These are phyloP conservation scores for Monilinia aucupariae DNA, from an alignment of 2,329 filamentous ascomycete genomes.

Conservation along the genomic window DNA sequence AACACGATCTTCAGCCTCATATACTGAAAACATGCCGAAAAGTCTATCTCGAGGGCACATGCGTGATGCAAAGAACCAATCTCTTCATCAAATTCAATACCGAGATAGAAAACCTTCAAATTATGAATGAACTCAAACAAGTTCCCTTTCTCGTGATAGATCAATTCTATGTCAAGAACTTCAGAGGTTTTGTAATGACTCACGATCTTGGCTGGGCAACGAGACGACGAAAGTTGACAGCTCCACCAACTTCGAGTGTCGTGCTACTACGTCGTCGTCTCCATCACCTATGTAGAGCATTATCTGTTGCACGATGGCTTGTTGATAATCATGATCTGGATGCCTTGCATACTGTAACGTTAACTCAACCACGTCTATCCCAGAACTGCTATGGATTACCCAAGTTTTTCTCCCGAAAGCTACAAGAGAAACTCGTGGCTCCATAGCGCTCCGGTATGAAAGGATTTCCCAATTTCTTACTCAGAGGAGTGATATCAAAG, in stretches of 20 bases:
- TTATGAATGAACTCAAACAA: neutral
- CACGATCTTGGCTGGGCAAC: neutral
- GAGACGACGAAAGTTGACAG: neutral
- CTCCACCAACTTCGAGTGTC: neutral
- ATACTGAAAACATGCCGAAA: conserved; percentile 3
- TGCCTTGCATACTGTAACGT: neutral
- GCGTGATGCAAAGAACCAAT: neutral
- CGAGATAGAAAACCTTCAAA: neutral
- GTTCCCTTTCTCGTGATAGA: neutral
- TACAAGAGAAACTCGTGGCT: neutral
- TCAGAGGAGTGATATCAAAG: neutral
- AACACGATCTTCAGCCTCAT: neutral
- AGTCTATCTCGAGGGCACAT: neutral
- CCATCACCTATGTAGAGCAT: neutral
- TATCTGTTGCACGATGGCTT: neutral
- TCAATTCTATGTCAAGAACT: neutral
- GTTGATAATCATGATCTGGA: too few relatives aligned
- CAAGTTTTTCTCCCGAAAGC: neutral
- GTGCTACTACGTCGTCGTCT: neutral
- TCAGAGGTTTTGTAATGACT: neutral
- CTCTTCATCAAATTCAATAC: neutral
- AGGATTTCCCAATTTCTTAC: neutral
- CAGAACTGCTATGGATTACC: too few relatives aligned
- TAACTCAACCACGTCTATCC: neutral
- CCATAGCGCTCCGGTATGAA: neutral